Evolutionary conservation across 345 rosid genomes (phyloP), one percentile per base, ranked within the genome.

Genomic region (Leavenworthia alabamica): DNA sequence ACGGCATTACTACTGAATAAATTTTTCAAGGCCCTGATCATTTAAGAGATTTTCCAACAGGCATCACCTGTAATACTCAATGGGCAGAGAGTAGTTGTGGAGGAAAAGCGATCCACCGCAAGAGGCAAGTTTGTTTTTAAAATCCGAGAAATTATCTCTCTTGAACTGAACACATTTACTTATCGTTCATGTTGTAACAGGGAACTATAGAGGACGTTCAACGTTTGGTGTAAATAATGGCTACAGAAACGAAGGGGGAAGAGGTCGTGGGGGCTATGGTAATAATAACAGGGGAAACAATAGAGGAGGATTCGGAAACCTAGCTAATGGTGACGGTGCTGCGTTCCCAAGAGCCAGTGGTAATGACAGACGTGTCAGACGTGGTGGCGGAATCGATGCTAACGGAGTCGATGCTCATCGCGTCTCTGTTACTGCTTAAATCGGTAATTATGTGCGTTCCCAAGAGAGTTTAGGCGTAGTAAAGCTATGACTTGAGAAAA

Each of bases 101-200:
- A 93, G 76, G 89, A 83, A 57, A 93, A 93, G 79, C 86, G 86
- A 57, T 93, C 99, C 15, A 87, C 97, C 6, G 58, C 82, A 44
- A 86, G 99, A 82, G 97, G 99, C 66, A 83, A 83, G 89, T 75
- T 67, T 31, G 10, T 17, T 10, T 39, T 16, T 54, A 64, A 22
- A 22, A 26, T 46, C 7, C 7, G 22, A 28, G 42, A 57, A 20
- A 37, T 4, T 42, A 62, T 24, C 55, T 68, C 19, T 17, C 27
- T 24, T 19, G 22, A 27, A 35, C 62, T 39, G 17, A 23, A 23
- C 6, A 6, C 39, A 44, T 42, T 5, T 39, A 9, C 13, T 16
- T 7, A 13, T 51, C 16, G 19, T 45, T 61, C 2, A 29, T 57
- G 23, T 60, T 17, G 57, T 22, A 71, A 66, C 89, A 92, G 97